Evolutionary conservation across 495 filamentous ascomycete genomes (phyloP).

Genomic region (Xylaria flabelliformis): DNA sequence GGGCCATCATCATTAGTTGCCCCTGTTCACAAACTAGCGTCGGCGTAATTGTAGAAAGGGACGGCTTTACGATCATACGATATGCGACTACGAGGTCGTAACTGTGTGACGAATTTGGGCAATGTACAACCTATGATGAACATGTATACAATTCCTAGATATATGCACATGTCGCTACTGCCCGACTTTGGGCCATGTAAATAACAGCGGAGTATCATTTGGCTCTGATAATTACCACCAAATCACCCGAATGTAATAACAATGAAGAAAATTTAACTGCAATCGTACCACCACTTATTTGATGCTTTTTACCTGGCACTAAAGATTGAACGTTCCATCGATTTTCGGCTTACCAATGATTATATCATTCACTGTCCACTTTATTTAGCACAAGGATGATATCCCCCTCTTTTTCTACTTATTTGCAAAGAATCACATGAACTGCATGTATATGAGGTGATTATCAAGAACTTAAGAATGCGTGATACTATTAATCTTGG

Average conservation of each 20-base stretch:
- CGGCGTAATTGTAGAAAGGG: constrained; percentile 29
- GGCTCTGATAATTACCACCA: not conserved
- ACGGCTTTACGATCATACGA: constrained; percentile 26
- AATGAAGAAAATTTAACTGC: not conserved
- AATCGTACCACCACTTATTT: not conserved
- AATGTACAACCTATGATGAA: constrained; percentile 14
- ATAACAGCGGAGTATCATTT: constrained; percentile 4
- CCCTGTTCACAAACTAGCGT: constrained; percentile 29
- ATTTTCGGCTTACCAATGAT: not conserved
- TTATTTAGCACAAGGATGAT: not conserved
- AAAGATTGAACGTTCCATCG: not conserved
- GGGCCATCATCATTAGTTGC: constrained; percentile 76
- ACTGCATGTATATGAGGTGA: not conserved
- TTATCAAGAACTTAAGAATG: not conserved
- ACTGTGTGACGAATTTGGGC: constrained; percentile 7
- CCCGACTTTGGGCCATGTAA: not conserved
- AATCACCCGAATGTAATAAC: not conserved
- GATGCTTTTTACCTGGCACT: not conserved
- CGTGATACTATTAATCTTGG: not conserved
- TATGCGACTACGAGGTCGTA: constrained; percentile 18
- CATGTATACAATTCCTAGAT: constrained; percentile 12
- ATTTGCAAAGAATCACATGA: not conserved
- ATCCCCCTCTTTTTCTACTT: not conserved
- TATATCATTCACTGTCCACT: not conserved
- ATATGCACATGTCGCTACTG: not conserved